Conservation (phyloP, 768 basidiomycete genomes). For the Leccinum pellstonianum region DNA sequence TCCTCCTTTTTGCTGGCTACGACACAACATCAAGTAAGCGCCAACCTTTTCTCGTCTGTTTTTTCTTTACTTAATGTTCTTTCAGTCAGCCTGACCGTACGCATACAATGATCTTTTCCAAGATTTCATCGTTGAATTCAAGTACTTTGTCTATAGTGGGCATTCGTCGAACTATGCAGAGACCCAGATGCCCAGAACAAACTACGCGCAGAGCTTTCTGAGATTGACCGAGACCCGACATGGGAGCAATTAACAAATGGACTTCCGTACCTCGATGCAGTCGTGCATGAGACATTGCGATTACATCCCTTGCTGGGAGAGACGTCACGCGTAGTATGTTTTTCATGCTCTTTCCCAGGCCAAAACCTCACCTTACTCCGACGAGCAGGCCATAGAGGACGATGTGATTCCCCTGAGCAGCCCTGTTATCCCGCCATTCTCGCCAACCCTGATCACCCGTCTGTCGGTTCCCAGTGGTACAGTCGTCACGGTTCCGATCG, state of each 20-base stretch:
- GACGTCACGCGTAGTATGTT: conserved; percentile 11
- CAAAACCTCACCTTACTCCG: background rate
- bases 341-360: background rate
- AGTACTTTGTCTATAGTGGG: conserved; percentile 38
- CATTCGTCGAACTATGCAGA: conserved; percentile 51
- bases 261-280: conserved; percentile 55
- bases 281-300: conserved; percentile 45
- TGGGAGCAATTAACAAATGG: conserved; percentile 50
- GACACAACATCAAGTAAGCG: conserved; percentile 41
- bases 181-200: conserved; percentile 44
- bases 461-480: conserved; percentile 50
- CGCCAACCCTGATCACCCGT: conserved; percentile 36
- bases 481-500: conserved; percentile 42
- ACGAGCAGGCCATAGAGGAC: conserved; percentile 47
- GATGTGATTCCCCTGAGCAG: conserved; percentile 54
- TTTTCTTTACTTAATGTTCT: background rate
- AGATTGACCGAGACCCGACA: conserved; percentile 44
- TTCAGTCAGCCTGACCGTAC: conserved; percentile 28
- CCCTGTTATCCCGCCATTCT: conserved; percentile 41
- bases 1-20: no score
- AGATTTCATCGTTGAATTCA: background rate
- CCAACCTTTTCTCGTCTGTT: background rate
- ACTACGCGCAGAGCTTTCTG: conserved; percentile 51
- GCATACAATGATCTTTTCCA: background rate
- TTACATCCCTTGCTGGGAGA: conserved; percentile 40